Evolutionary conservation across 2,329 filamentous ascomycete species (phyloP), one percentile per base, ranked within the genome.

Genomic region (Colletotrichum chlorophyti): DNA sequence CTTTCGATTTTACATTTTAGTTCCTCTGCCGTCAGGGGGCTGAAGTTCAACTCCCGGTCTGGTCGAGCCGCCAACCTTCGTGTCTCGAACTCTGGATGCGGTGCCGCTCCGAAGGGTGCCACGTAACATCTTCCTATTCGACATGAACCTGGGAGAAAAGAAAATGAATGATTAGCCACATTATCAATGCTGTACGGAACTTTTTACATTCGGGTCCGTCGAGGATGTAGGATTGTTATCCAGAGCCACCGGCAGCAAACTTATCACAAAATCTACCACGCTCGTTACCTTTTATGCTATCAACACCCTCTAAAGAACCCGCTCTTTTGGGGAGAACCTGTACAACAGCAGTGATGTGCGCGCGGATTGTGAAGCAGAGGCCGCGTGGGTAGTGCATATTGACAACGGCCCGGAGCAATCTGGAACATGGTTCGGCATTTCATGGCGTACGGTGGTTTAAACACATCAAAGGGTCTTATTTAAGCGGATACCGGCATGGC

Each of bases 261-360:
- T 38, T 50, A 17, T 12, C 46, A 46, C 46, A 57, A 55, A 62
- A 60, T 57, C 31, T 45, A 62, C 41, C 51, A 62, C 49, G 40
- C 32, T 62, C 60, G 31, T 62, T 60, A 53, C 35, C 42, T 47
- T 51, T 35, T 38, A n/a, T 46, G 34, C 40, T 38, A 40, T 43
- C 46, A 11, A 17, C 15, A 17, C 38, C 19, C 17, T 32, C 31
- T 23, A 34, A 14, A 26, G 37, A 24, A 21, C 17, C n/a, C 37
- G 42, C 17, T 21, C 15, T 27, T 24, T n/a, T n/a, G n/a, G n/a
- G 45, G 43, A 24, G 24, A 29, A 15, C 15, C 23, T 46, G 32
- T 55, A 57, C 21, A 60, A 55, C 50, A 60, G 32, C 50, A 50
- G 57, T 57, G 57, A 55, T 57, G 57, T 57, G 32, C n/a, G n/a